Evolutionary conservation across 108 stramenopile species (phyloP).

Genomic region (Skeletonema menzelii): DNA sequence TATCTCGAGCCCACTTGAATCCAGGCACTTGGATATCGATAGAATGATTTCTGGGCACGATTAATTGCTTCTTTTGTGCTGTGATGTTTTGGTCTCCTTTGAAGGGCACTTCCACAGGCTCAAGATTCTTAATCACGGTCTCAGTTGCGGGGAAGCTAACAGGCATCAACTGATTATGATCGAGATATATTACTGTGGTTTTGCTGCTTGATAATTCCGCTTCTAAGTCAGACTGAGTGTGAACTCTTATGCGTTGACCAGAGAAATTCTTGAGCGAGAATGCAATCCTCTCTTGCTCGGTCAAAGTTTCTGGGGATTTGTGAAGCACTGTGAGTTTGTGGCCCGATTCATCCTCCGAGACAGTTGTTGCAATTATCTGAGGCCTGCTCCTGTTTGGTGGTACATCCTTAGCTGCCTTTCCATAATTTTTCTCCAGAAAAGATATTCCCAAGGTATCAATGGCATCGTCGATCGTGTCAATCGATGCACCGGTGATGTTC

Average conservation of each 20-base stretch:
- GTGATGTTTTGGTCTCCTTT: conserved; percentile 55
- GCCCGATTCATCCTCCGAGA: conserved; percentile 20
- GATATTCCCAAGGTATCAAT: conserved; percentile 56
- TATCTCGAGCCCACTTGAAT: conserved; percentile 82
- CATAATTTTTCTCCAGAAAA: background rate
- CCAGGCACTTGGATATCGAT: conserved; percentile 91
- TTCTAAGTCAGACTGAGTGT: conserved; percentile 58
- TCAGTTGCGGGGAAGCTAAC: conserved; percentile 87
- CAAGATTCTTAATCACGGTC: conserved; percentile 78
- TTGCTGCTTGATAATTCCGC: conserved; percentile 13
- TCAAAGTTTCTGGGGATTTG: conserved; percentile 54
- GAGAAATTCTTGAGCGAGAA: conserved; percentile 89
- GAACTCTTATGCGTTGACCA: conserved; percentile 86
- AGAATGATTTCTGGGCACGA: conserved; percentile 47
- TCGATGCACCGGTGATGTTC: conserved; percentile 82
- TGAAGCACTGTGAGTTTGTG: conserved; percentile 55
- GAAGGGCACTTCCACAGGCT: conserved; percentile 86
- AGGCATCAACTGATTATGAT: conserved; percentile 67
- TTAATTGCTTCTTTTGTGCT: conserved; percentile 9
- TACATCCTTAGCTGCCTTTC: background rate
- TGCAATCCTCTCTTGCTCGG: conserved; percentile 73
- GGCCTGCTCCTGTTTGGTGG: background rate
- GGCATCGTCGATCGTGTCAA: conserved; percentile 82
- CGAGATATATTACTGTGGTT: conserved; percentile 70
- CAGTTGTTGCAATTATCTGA: background rate